These are phyloP conservation scores for Pythium aquatile DNA, from an alignment of 352 stramenopile species.

Conservation along the genomic window DNA sequence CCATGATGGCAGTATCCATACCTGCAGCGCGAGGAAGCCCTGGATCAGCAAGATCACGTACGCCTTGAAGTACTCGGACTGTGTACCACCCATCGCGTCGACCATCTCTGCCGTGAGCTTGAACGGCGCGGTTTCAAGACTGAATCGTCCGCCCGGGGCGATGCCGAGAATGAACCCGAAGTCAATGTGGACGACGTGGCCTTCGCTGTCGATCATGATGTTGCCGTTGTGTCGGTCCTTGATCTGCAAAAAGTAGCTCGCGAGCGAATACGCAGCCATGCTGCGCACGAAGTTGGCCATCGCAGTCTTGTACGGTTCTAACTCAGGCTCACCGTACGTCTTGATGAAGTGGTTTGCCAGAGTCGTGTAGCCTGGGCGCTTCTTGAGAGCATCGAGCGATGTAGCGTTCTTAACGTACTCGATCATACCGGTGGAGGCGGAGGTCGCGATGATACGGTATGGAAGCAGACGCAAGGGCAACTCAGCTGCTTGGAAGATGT, in stretches of 20 bases:
- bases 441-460: constrained; percentile 97
- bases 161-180: constrained; percentile 99
- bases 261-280: constrained; percentile 97
- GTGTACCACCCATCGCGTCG: constrained; percentile 93
- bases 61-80: constrained; percentile 92
- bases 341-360: constrained; percentile 91
- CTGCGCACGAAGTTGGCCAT: constrained; percentile 96
- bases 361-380: constrained; percentile 76
- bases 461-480: constrained; percentile 94
- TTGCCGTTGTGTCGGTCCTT: constrained; percentile 99
- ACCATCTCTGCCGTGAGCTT: constrained; percentile 99
- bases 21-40: constrained; percentile 95
- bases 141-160: constrained; percentile 92
- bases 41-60: constrained; percentile 98
- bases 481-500: constrained; percentile 94
- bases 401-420: constrained; percentile 97
- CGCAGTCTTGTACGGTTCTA: constrained; percentile 88
- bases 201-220: constrained; percentile 98
- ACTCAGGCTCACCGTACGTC: constrained; percentile 89
- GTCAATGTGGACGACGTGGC: constrained; percentile 99
- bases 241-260: constrained; percentile 97
- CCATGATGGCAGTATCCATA: constrained; percentile 25
- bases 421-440: constrained; percentile 94
- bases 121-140: constrained; percentile 97
- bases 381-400: constrained; percentile 96